Base-by-base conservation (phyloP, 805 yeast species). In the Candida rishiriensis region DNA sequence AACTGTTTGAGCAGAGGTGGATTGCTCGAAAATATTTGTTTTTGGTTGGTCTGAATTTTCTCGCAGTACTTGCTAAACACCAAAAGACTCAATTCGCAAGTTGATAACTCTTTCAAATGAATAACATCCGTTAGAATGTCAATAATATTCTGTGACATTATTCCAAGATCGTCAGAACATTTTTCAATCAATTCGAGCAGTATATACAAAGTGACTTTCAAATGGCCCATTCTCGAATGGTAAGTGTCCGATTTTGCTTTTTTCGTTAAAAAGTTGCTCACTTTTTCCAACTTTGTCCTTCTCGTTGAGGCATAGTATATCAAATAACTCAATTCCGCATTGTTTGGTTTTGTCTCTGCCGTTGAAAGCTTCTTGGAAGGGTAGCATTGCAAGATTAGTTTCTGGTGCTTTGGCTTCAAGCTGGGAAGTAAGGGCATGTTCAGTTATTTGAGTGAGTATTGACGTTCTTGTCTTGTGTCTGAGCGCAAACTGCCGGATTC, bases 291-390 rank as follows among this genome's bases (percentile, higher is more conserved):
- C 62, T 93, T 91, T 29, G 88, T 83, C 43, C 97, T 73, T 55
- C 97, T 73, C 3, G 97, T 84, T 34, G 95, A 82, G 16, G 96
- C 96, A 63, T 91, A 91, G 70, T 85, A 91, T 29, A 91, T 68
- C 53, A 91, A 72, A 60, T 89, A 88, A 47, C 95, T 84, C 38
- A 95, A 73, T 62, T 93, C 98, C 16, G 95, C 88, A 2, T 95
- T 81, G 62, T 91, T 90, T 13, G 99, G 96, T 56, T 85, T 83
- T 68, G 90, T 90, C 58, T 90, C 98, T 6, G 76, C 75, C 13
- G 49, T 46, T 2, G 61, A 49, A 14, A 60, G 49, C 8, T 81
- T 83, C 48, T 88, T 75, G 2, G 97, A 97, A 2, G 93, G 98
- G 63, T 91, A 91, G 69, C 98, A 93, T 63, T 88, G 96, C 41